Evolutionary conservation across 202 grass and related monocot genomes (phyloP), one percentile per base, ranked within the genome.

Genomic region (Panicum hallii): DNA sequence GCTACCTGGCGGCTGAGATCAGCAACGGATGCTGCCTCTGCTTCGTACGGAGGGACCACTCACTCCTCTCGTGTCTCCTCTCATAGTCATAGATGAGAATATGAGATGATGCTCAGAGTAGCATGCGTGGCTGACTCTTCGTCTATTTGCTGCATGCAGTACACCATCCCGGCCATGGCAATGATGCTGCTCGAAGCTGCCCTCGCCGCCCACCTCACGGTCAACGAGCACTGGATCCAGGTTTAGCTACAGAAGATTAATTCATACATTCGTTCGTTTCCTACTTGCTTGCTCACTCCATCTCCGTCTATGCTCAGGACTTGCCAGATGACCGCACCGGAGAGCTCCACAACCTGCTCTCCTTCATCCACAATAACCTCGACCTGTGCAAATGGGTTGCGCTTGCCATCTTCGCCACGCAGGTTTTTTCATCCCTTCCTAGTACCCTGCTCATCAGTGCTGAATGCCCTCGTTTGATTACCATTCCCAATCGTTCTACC

Each of bases 261-360:
- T 32, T 32, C 32, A 32, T 32, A 2, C 32, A 38, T 38, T 38
- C 36, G 3, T 38, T 38, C 13, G 15, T 49, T 49, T 49, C 47
- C 4, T 52, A 16, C 30, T 43, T n/a, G 40, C 19, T 26, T 61
- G 9, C 22, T 61, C 54, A 57, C 42, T 68, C 16, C 66, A 45
- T 69, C 67, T 46, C 53, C 56, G 9, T 58, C 9, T n/a, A 22
- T 48, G 10, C 17, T 44, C 89, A 98, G 95, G 88, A 90, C 72
- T 87, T 98, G 86, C 95, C 95, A 53, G 67, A 91, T 56, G 95
- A 98, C 58, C 67, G 89, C 54, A 98, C 92, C 30, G 90, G 93
- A 75, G 90, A 95, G 81, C 87, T 98, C 20, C 54, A 91, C 70
- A 91, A 86, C 44, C 75, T 98, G 23, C 40, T 90, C 76, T 87